Base-by-base conservation (phyloP, 371 early-diverging fungal genomes). In the Haplosporangium sp. region DNA sequence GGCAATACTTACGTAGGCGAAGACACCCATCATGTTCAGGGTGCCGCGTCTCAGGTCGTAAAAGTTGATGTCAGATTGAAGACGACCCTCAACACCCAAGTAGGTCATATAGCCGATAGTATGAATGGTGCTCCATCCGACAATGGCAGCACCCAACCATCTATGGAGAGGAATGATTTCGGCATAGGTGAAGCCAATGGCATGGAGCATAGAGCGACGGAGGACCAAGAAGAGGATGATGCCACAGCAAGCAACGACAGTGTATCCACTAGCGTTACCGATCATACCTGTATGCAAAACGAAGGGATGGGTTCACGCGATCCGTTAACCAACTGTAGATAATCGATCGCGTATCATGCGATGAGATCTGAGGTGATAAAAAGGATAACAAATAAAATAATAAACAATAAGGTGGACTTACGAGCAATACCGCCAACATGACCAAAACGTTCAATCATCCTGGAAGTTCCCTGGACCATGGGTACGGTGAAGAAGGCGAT, bases 201-300 rank as follows among this genome's bases (percentile, higher is more conserved):
- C 71, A 38, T 77, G 77, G 57, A 77, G 77, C 71, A 77, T 71
- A n/a, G 77, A 77, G 36, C 77, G 72, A 52, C 77, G 77, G 38
- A 77, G 77, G 48, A 77, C 77, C 12, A 77, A 41, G 62, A 77
- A 77, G 53, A 77, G 45, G 46, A 77, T 67, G 64, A 71, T 63
- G 3, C 77, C 77, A 29, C 64, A 54, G 62, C 64, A 67, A n/a
- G 68, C 72, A 37, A 77, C 67, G 21, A 67, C 61, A 21, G 58
- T 18, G 56, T 77, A 77, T 5, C 72, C 77, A 50, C 61, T 52
- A 29, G 71, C 55, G 38, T 71, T 64, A 40, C 68, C 77, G 41
- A 67, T n/a, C 43, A 61, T 0, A 10, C 57, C 61, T 60, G 45
- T n/a, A n/a, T n/a, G n/a, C n/a, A n/a, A n/a, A n/a, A n/a, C n/a